A percentile compares a stretch with the other conserved stretches of the same genome.
phyloP scores from a whole-genome alignment of 2,329 filamentous ascomycete genomes.

The Beauveria australis region DNA sequence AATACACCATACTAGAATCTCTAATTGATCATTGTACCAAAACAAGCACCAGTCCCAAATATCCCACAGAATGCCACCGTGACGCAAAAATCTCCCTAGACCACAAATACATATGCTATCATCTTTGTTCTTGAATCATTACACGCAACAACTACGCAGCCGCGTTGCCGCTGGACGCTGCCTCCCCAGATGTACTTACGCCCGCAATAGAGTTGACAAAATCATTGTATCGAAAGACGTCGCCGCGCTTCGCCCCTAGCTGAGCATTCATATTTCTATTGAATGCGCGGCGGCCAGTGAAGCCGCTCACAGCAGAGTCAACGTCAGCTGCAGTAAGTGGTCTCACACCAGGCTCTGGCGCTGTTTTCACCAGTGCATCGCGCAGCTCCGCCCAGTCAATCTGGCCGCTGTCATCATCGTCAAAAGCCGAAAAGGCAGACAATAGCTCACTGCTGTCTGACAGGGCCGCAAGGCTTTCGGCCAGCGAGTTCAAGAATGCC shows the following conservation, averaged over 20 bases:
- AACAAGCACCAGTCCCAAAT: not conserved
- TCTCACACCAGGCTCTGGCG: slow-evolving; percentile 62
- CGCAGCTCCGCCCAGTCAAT: slow-evolving; percentile 76
- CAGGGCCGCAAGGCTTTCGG: slow-evolving; percentile 63
- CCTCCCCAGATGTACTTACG: slow-evolving; percentile 33
- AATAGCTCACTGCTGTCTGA: slow-evolving; percentile 73
- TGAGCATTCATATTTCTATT: slow-evolving; percentile 50
- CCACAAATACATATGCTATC: slow-evolving; percentile 1
- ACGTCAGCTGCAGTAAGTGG: slow-evolving; percentile 65
- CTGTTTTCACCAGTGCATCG: slow-evolving; percentile 74
- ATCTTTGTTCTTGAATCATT: not conserved
- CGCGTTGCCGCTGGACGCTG: slow-evolving; percentile 21
- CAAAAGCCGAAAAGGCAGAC: slow-evolving; percentile 89
- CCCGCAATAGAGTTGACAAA: slow-evolving; percentile 69
- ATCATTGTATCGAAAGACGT: slow-evolving; percentile 90
- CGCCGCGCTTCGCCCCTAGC: slow-evolving; percentile 57
- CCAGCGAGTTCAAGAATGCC: slow-evolving; percentile 75
- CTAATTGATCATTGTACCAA: too few species aligned
- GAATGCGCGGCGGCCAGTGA: slow-evolving; percentile 77
- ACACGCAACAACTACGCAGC: slow-evolving; percentile 14
- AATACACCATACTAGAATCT: not conserved
- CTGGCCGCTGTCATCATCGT: slow-evolving; percentile 91
- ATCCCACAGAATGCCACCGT: not conserved
- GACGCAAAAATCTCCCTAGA: too few species aligned
- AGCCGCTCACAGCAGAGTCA: slow-evolving; percentile 79